Conservation (phyloP, 2,329 filamentous ascomycete genomes). For the Trichoderma simmonsii region DNA sequence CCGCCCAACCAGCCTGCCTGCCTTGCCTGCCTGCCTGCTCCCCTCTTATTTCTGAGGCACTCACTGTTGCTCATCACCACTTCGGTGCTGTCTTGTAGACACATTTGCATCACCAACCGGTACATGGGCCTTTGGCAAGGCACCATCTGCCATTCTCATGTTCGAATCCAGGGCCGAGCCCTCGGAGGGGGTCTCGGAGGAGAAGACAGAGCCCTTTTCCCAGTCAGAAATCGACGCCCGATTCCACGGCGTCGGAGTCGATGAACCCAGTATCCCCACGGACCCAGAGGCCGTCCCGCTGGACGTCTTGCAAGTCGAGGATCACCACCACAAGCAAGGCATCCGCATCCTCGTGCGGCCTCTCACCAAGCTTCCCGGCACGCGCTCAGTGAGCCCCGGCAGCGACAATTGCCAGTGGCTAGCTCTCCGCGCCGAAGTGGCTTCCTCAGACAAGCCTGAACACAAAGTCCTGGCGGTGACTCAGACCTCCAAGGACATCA, state of each 20-base stretch:
- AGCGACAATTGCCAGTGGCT: slow-evolving; percentile 57
- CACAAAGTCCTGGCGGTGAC: slow-evolving; percentile 59
- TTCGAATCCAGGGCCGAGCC: slow-evolving; percentile 41
- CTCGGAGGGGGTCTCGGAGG: slow-evolving; percentile 42
- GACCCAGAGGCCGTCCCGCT: slow-evolving; percentile 48
- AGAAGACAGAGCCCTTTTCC: slow-evolving; percentile 58
- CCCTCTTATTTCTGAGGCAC: not conserved
- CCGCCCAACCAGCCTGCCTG: slow-evolving; percentile 12
- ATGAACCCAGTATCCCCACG: slow-evolving; percentile 39
- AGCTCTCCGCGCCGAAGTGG: slow-evolving; percentile 52
- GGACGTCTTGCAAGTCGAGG: slow-evolving; percentile 50
- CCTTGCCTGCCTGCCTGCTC: slow-evolving; percentile 1
- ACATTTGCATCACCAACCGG: slow-evolving; percentile 1
- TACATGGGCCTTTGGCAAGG: slow-evolving; percentile 28
- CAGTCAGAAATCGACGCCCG: slow-evolving; percentile 54
- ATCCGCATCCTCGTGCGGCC: slow-evolving; percentile 58
- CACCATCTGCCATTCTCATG: slow-evolving; percentile 36
- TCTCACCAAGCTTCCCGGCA: slow-evolving; percentile 48
- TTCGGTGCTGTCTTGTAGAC: slow-evolving; percentile 3
- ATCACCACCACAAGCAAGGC: slow-evolving; percentile 52
- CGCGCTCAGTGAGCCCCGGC: slow-evolving; percentile 54
- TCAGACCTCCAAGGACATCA: slow-evolving; percentile 58
- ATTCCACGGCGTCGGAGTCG: slow-evolving; percentile 44
- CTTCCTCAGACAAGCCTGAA: slow-evolving; percentile 49
- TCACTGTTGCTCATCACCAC: not conserved